Conservation (phyloP, 1,284 basidiomycete species). For the Apiotrichum sp. region DNA sequence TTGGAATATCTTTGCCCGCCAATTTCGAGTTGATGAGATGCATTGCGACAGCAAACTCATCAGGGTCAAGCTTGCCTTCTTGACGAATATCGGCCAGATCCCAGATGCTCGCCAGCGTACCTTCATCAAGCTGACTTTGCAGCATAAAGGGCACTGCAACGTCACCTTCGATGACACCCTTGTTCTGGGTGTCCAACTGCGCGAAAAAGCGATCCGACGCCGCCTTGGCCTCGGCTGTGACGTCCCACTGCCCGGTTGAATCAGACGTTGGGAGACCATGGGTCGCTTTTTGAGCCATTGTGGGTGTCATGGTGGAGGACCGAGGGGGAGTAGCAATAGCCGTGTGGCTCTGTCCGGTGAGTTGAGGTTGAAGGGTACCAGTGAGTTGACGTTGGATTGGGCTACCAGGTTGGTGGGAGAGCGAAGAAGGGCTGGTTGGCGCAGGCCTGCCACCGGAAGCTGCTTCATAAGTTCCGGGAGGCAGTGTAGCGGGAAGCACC, state of each 20-base stretch:
- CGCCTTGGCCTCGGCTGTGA: constrained; percentile 74
- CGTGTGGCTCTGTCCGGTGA: constrained; percentile 44
- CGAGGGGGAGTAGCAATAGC: constrained; percentile 13
- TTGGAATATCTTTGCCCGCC: constrained; percentile 74
- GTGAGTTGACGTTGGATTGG: constrained; percentile 47
- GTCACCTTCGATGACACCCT: constrained; percentile 84
- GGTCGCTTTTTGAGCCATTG: constrained; percentile 34
- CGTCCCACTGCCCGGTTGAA: constrained; percentile 62
- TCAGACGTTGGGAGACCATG: constrained; percentile 16
- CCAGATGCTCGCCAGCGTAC: constrained; percentile 85
- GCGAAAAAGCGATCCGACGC: constrained; percentile 78
- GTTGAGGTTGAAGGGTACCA: constrained; percentile 50
- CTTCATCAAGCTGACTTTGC: constrained; percentile 79
- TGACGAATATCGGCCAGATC: constrained; percentile 89
- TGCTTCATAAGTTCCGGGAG: constrained; percentile 86
- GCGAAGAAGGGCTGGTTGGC: constrained; percentile 25
- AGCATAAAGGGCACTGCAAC: constrained; percentile 95
- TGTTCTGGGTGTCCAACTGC: constrained; percentile 66
- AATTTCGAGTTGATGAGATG: constrained; percentile 86
- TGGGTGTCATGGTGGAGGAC: constrained; percentile 14
- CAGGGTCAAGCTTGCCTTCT: constrained; percentile 78
- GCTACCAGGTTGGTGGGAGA: constrained; percentile 34
- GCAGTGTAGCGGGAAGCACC: constrained; percentile 68
- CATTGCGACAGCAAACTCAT: constrained; percentile 96
- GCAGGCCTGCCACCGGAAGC: constrained; percentile 55